Evolutionary conservation across 495 filamentous ascomycete genomes (phyloP), one percentile per base, ranked within the genome.

Genomic region (Bathelium albidoporum): DNA sequence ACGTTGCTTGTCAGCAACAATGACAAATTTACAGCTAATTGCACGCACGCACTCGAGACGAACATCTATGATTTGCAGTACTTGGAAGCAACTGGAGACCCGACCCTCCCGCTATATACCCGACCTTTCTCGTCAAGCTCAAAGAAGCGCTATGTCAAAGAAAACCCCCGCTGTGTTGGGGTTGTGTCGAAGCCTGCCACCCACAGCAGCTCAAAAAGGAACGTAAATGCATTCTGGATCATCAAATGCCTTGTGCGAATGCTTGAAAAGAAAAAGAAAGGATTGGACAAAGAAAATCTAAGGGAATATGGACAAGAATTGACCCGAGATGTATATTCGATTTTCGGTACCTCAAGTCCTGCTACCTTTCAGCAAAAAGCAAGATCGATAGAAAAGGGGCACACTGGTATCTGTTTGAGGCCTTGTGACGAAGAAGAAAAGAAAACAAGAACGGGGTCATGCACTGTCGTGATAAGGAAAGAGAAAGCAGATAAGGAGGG

Each of bases 381-480:
- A 3, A 29, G 29, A 55, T 11, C 26, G 12, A 55, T 29, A 20
- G 10, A 55, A 2, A 2, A 24, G 20, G 24, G 49, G 5, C 49
- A 11, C 0, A 29, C n/a, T n/a, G n/a, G n/a, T n/a, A n/a, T n/a
- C n/a, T n/a, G n/a, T n/a, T n/a, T n/a, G n/a, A n/a, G n/a, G n/a
- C n/a, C n/a, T n/a, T n/a, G n/a, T n/a, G n/a, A n/a, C n/a, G n/a
- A n/a, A n/a, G n/a, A n/a, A n/a, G 9, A 24, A 18, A 49, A 55
- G 29, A 9, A 12, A 55, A 28, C 11, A 16, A 29, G 49, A 55
- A 55, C 9, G 20, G 20, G 20, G 20, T 55, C 49, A 55, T 55
- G 24, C 49, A 55, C 5, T 55, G 49, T 55, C 49, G 24, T 55
- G 49, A 55, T 16, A 55, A 55, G 5, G 49, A 55, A 49, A 49